Base-by-base conservation (phyloP, 768 basidiomycete species). In the Mycena maculata region DNA sequence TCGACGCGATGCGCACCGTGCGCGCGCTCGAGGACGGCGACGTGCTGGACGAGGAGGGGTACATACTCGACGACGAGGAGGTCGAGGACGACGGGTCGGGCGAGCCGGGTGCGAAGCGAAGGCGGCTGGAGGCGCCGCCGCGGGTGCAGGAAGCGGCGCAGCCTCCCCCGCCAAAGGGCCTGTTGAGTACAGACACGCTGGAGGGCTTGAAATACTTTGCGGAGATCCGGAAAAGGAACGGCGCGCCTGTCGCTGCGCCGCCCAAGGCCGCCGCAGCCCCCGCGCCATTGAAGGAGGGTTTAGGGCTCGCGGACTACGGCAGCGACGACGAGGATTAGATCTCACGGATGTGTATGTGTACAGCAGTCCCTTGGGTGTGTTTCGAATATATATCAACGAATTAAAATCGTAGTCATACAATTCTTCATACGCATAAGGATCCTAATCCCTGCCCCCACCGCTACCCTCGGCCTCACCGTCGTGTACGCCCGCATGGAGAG, bases 151-250 rank as follows among this genome's bases (percentile, higher is more conserved):
- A 74, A 41, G 73, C 76, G 57, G 73, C 76, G 57, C 72, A 80
- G 64, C 77, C 78, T 6, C 77, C 80, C 22, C 75, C 81, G 57
- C 77, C 86, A 1, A 76, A 72, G 30, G 92, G 95, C 0, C 77
- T 99, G 42, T 82, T 99, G 38, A 94, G 84, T 62, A 85, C 89
- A 6, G 95, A 97, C 72, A 93, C 97, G 13, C 76, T 99, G 27
- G 94, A 97, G 72, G 92, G 95, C 50, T 79, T 99, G 54, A 93
- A 91, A 76, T 96, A 94, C 74, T 95, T 98, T 75, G 90, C 96
- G 10, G 92, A 95, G 77, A 90, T 99, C 70, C 87, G 91, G 67
- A 88, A 90, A 80, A 83, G 88, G 69, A 90, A 89, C 68, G 90
- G 86, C 28, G 71, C 62, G 9, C 61, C 67, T 33, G 74, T 68